Evolutionary conservation across 352 stramenopile species (phyloP).

Genomic region (Phytophthora europaea): DNA sequence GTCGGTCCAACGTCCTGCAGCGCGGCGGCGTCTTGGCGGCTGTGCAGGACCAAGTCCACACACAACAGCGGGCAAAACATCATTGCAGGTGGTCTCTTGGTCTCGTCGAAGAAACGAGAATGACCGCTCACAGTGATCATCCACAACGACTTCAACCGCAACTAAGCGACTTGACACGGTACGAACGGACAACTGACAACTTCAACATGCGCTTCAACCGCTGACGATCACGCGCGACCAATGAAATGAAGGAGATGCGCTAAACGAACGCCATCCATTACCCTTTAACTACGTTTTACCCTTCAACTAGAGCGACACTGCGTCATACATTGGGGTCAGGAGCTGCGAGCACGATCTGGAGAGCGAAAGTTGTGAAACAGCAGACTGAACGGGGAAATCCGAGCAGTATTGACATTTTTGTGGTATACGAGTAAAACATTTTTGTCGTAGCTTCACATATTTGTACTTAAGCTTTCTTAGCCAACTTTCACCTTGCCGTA

Average conservation of each 20-base stretch:
- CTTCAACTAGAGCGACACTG: not conserved
- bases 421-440: not conserved
- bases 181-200: not conserved
- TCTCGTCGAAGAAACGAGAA: conserved; percentile 13
- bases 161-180: conserved; percentile 2
- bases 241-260: conserved; percentile 2
- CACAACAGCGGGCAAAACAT: conserved; percentile 10
- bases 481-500: not conserved
- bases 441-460: not conserved
- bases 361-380: no score
- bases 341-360: not conserved
- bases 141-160: conserved; percentile 23
- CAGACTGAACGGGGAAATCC: no score
- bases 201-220: conserved; percentile 5
- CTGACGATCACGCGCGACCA: conserved; percentile 10
- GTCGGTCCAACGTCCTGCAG: conserved; percentile 11
- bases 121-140: conserved; percentile 1
- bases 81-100: not conserved
- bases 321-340: not conserved
- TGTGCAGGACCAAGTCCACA: conserved; percentile 13
- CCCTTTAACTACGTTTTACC: not conserved
- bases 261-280: not conserved
- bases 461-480: no score
- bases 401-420: no score
- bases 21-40: not conserved